Percentiles rank a stretch among this genome's conserved stretches.
Evolutionary conservation across 495 filamentous ascomycete species (phyloP).

Genomic region (Xanthoparmelia taractica): DNA sequence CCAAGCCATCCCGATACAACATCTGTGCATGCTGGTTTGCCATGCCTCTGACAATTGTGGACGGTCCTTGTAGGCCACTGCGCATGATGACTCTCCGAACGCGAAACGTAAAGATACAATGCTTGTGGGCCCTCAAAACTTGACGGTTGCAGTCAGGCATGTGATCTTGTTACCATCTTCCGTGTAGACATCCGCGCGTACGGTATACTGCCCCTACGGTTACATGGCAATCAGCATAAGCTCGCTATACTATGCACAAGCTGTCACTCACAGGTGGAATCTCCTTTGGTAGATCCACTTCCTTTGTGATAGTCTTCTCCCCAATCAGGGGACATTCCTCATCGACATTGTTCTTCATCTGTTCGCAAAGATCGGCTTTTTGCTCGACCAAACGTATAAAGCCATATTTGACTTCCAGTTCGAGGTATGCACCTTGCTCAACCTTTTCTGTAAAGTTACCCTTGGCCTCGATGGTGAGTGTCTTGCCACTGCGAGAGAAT

Average conservation of each 20-base stretch:
- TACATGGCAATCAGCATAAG: conserved; percentile 17
- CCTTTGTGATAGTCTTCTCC: conserved; percentile 60
- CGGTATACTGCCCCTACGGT: conserved; percentile 76
- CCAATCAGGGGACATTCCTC: conserved; percentile 83
- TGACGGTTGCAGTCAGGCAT: conserved; percentile 65
- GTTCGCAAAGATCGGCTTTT: conserved; percentile 73
- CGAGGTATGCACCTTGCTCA: conserved; percentile 67
- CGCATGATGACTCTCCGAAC: neutral
- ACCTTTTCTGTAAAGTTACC: conserved; percentile 64
- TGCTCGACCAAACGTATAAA: conserved; percentile 81
- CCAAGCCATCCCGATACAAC: neutral
- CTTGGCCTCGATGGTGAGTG: conserved; percentile 68
- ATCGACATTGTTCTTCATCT: conserved; percentile 71
- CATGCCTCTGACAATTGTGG: neutral
- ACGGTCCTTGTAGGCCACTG: neutral
- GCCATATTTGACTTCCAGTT: conserved; percentile 85
- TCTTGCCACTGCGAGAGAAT: conserved; percentile 53
- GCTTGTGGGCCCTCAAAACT: conserved; percentile 35
- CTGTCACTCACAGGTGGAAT: conserved; percentile 70
- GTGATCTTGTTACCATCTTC: conserved; percentile 63
- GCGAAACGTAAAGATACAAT: neutral
- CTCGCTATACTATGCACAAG: conserved; percentile 15
- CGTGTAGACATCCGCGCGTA: conserved; percentile 75
- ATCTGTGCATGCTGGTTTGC: neutral
- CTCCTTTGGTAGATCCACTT: conserved; percentile 74